Percentiles rank a stretch among this genome's conserved stretches.
Evolutionary conservation across 495 filamentous ascomycete genomes (phyloP).

Genomic region (Staphylotrichum longicolle): DNA sequence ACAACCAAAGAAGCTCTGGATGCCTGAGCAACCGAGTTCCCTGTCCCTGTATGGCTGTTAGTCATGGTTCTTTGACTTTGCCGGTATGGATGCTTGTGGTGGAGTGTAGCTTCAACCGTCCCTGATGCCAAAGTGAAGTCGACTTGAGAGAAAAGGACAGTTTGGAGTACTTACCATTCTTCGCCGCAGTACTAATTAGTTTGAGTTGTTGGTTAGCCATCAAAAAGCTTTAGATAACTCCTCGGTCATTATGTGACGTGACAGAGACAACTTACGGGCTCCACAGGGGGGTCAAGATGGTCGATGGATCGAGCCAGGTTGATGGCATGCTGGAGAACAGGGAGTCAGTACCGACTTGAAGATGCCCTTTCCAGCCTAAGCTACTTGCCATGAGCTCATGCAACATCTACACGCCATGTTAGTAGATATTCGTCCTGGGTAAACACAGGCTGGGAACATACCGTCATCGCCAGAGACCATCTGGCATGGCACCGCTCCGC

Average conservation of each 20-base stretch:
- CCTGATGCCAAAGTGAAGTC: no score
- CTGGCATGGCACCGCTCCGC: slow-evolving; percentile 8
- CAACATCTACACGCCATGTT: not conserved
- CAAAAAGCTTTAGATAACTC: not conserved
- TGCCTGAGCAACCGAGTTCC: slow-evolving; percentile 6
- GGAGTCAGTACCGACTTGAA: not conserved
- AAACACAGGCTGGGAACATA: not conserved
- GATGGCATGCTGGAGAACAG: slow-evolving; percentile 1
- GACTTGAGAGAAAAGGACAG: not conserved
- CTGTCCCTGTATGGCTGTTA: not conserved
- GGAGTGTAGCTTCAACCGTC: no score
- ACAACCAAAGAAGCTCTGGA: slow-evolving; percentile 6
- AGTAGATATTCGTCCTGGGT: not conserved
- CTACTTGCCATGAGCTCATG: slow-evolving; percentile 11
- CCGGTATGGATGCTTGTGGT: no score
- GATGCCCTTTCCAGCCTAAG: no score
- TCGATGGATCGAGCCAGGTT: not conserved
- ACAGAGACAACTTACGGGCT: not conserved
- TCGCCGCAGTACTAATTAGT: not conserved
- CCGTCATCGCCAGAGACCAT: slow-evolving; percentile 5
- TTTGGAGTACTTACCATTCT: not conserved
- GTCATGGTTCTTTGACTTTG: not conserved
- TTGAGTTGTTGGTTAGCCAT: not conserved
- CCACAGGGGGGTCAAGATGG: not conserved
- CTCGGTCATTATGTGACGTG: not conserved